Base-by-base conservation (phyloP, 2,329 filamentous ascomycete species). In the Ceratocystis eucalypticola region DNA sequence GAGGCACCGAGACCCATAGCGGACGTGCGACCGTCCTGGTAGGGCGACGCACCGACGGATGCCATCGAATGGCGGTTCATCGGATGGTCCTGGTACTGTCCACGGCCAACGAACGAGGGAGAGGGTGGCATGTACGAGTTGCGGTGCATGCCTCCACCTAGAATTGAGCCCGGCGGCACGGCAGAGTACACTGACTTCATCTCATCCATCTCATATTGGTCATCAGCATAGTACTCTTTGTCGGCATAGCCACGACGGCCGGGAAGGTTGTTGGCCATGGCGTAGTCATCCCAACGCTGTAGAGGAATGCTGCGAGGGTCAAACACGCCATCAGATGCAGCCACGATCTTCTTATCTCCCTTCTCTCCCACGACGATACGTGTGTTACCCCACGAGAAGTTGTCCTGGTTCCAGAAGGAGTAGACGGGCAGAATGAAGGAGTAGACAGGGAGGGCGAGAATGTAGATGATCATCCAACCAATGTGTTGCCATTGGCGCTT, bases 381-480 rank as follows among this genome's bases (percentile, higher is more conserved):
- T 0, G 94, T 99, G 78, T 94, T 97, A 82, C 94, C 94, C 94
- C 94, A 99, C 1, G 87, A 87, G 81, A 99, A 99, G 78, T 99
- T 93, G 77, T 99, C 94, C 76, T 96, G 92, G 77, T 96, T 96
- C 94, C 94, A 99, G 87, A 99, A 99, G 0, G 93, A 96, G 79
- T 97, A 99, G 69, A 99, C 79, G 0, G 94, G 94, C 12, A 99
- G 83, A 69, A 95, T 74, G 72, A 99, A 89, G 3, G 88, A 94
- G 79, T 93, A 96, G 71, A 99, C 88, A 0, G 94, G 94, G 79
- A 89, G 96, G 2, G 94, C 94, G n/a, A 95, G 71, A 69, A 99
- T 82, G 77, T 99, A 99, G 74, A 99, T 97, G 70, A 99, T 88
- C 92, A 99, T 97, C 94, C 94, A 99, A 71, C 94, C 94, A 69